These are phyloP conservation scores for baker's yeast (Saccharomyces cerevisiae) DNA, from an alignment of 805 yeast genomes.

Conservation along the genomic window DNA sequence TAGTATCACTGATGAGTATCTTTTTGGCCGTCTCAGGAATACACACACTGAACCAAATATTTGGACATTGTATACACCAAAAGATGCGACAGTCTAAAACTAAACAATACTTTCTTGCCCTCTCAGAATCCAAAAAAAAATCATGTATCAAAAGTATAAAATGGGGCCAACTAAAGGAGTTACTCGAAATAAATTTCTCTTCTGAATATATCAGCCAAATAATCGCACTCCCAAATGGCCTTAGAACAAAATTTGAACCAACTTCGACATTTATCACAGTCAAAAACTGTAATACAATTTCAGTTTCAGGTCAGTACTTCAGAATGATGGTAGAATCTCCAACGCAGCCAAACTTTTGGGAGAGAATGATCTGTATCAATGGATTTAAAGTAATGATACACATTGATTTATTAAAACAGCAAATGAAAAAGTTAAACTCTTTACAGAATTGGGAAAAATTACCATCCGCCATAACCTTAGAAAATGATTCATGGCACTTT, in stretches of 20 bases:
- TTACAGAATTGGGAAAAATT: constrained; percentile 10
- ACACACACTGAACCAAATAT: constrained; percentile 38
- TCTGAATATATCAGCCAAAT: constrained; percentile 21
- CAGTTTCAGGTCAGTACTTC: constrained; percentile 27
- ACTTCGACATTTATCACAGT: constrained; percentile 22
- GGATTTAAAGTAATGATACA: constrained; percentile 24
- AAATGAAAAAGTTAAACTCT: constrained; percentile 5
- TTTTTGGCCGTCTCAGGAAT: constrained; percentile 40
- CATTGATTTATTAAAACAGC: constrained; percentile 27
- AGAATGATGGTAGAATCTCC: constrained; percentile 50
- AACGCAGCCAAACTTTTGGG: constrained; percentile 39
- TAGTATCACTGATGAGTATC: constrained; percentile 36
- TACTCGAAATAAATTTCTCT: constrained; percentile 18
- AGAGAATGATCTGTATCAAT: constrained; percentile 38
- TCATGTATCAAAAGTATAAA: constrained; percentile 8
- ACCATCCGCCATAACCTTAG: constrained; percentile 34
- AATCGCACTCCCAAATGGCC: constrained; percentile 39
- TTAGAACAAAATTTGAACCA: constrained; percentile 42
- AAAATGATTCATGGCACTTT: constrained; percentile 39
- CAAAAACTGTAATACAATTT: constrained; percentile 16
- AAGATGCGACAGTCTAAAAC: constrained; percentile 22
- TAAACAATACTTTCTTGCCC: constrained; percentile 20
- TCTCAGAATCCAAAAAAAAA: constrained; percentile 12
- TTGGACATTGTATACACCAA: constrained; percentile 25
- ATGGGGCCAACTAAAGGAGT: constrained; percentile 15